phyloP scores from a whole-genome alignment of 192 early-diverging fungal species.

The Endogone sp. region DNA sequence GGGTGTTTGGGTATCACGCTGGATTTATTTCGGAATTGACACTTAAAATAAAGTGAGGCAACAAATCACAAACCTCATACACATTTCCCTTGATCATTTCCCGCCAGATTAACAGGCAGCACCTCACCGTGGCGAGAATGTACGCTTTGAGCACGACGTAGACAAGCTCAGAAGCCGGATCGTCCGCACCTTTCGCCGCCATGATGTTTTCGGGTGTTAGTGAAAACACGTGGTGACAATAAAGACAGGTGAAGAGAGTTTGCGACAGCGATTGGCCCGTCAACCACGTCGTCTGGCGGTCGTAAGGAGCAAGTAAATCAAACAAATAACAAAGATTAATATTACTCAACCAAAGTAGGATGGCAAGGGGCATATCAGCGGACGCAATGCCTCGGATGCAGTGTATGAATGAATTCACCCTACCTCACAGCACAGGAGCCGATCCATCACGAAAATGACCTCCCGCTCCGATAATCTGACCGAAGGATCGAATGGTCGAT shows the following conservation, averaged over 20 bases:
- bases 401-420: too few relatives aligned
- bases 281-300: slow-evolving; percentile 52
- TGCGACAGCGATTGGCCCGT: slow-evolving; percentile 58
- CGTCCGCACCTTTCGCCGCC: background rate
- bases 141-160: slow-evolving; percentile 40
- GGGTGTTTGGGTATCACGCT: too few relatives aligned
- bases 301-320: background rate
- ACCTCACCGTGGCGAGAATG: slow-evolving; percentile 43
- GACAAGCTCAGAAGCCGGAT: slow-evolving; percentile 30
- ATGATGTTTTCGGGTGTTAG: slow-evolving; percentile 23
- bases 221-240: slow-evolving; percentile 39
- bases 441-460: slow-evolving; percentile 50
- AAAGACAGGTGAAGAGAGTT: slow-evolving; percentile 53
- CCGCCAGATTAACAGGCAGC: slow-evolving; percentile 44
- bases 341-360: too few relatives aligned
- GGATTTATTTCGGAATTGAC: too few relatives aligned
- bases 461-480: slow-evolving; percentile 21
- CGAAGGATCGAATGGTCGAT: slow-evolving; percentile 8
- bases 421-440: slow-evolving; percentile 49
- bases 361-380: too few relatives aligned
- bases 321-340: too few relatives aligned
- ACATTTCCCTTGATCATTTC: slow-evolving; percentile 55
- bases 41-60: background rate
- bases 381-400: too few relatives aligned
- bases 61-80: slow-evolving; percentile 37